Base-by-base conservation (phyloP, 768 basidiomycete species). In the Leccinum ochraceum region DNA sequence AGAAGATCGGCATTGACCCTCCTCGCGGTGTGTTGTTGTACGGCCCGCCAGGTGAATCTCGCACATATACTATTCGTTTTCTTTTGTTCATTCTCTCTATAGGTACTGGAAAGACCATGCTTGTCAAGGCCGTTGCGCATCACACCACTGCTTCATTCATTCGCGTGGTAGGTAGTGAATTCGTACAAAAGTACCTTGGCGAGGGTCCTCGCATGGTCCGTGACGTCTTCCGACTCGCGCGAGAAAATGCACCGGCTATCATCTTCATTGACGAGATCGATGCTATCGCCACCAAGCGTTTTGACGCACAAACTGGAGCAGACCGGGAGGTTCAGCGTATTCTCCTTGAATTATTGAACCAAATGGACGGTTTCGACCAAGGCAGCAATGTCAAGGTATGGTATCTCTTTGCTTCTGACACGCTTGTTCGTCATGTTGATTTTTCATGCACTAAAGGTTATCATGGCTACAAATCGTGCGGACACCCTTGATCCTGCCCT, bases 331-430 rank as follows among this genome's bases (percentile, higher is more conserved):
- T 99, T 5, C 97, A 99, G 76, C 93, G 97, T 76, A 98, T 99
- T 70, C 75, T 99, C 64, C 86, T 99, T 13, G 97, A 99, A 75
- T 79, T 99, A 58, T 81, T 99, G 61, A 98, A 96, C 72, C 97
- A 99, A 72, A 99, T 99, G 97, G 97, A 99, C 69, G 97, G 97
- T 64, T 99, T 99, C 76, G 97, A 99, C 76, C 97, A 99, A 75
- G 91, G 91, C 4, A 95, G 94, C 73, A 98, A 95, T 68, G 97
- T 99, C 71, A 98, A 99, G 87, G 95, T 92, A 70, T 49, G 87
- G 95, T 92, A 70, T 49, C 34, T 20, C 24, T 9, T 52, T 51
- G 13, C 13, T 61, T 53, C 22, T 5, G 22, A 16, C 13, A 20
- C 34, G 1, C 10, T 53, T 28, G 4, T 53, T 28, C 48, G 6